A percentile compares a stretch with the other conserved stretches of the same genome.
These are phyloP conservation scores for Astrothelium macrocarpum DNA, from an alignment of 495 filamentous ascomycete species.

Conservation along the genomic window DNA sequence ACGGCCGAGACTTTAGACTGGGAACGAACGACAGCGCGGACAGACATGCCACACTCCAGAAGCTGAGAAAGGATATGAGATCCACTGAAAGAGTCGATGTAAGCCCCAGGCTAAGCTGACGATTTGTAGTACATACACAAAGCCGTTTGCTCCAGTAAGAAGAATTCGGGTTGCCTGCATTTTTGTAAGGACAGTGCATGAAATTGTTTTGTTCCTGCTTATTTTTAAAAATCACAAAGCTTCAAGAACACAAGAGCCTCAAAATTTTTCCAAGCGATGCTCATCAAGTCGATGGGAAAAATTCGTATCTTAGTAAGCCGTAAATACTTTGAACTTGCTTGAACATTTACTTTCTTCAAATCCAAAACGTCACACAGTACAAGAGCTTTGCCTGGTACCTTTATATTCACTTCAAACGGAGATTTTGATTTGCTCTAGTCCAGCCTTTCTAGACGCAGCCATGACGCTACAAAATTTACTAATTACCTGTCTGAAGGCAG, in stretches of 20 bases:
- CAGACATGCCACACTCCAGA: conserved; percentile 14
- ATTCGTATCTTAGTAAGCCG: no score
- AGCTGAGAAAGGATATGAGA: conserved; percentile 25
- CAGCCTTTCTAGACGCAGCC: not conserved
- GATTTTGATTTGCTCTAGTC: not conserved
- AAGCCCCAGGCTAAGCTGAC: not conserved
- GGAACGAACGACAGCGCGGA: conserved; percentile 22
- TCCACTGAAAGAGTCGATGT: conserved; percentile 4
- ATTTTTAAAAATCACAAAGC: no score
- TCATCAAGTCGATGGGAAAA: no score
- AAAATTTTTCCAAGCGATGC: no score
- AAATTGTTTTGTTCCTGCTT: not conserved
- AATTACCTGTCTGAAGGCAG: not conserved
- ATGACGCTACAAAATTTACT: not conserved
- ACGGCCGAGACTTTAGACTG: conserved; percentile 16
- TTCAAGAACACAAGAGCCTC: no score
- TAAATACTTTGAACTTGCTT: no score
- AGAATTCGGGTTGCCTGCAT: conserved; percentile 18
- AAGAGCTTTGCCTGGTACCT: not conserved
- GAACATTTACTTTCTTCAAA: no score
- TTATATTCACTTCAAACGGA: not conserved
- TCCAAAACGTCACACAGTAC: no score
- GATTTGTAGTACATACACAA: conserved; percentile 11
- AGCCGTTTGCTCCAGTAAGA: conserved; percentile 29
- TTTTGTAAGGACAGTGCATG: not conserved